Percentiles rank a stretch among this genome's conserved stretches.
Evolutionary conservation across 1,139 yeast species (phyloP).

Genomic region (Blastobotrys aristatus): DNA sequence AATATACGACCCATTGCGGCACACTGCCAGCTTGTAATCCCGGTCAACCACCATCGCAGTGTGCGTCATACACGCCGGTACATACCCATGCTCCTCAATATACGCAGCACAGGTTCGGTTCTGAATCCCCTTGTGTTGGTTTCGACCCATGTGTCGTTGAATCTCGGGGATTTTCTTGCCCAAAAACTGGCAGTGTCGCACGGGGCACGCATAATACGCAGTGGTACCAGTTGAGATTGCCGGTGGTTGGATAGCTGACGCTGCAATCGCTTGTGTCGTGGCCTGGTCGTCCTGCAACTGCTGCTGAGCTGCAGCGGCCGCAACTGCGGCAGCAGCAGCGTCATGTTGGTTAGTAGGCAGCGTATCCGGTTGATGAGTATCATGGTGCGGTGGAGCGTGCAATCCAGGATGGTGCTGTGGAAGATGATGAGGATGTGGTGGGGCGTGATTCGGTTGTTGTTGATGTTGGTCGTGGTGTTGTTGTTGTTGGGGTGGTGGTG

Average conservation of each 20-base stretch:
- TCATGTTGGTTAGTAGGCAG: background rate
- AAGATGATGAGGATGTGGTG: background rate
- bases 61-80: conserved; percentile 11
- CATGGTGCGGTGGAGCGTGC: background rate
- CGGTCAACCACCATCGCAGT: conserved; percentile 15
- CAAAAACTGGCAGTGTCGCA: conserved; percentile 12
- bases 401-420: background rate
- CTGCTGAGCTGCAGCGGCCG: background rate
- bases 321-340: background rate
- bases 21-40: conserved; percentile 11
- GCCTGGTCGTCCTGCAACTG: background rate
- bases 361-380: background rate
- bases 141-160: conserved; percentile 14
- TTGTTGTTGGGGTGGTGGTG: background rate
- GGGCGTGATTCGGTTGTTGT: background rate
- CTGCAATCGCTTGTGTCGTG: conserved; percentile 4
- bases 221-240: conserved; percentile 6
- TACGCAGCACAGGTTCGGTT: conserved; percentile 12
- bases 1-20: conserved; percentile 13
- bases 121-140: conserved; percentile 13
- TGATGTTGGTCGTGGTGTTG: background rate
- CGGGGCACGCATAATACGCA: conserved; percentile 10
- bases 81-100: conserved; percentile 5
- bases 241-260: conserved; percentile 7
- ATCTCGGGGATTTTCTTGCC: conserved; percentile 13